Evolutionary conservation across 768 basidiomycete species (phyloP).

Genomic region (Tylopilus rubrobrunneus): DNA sequence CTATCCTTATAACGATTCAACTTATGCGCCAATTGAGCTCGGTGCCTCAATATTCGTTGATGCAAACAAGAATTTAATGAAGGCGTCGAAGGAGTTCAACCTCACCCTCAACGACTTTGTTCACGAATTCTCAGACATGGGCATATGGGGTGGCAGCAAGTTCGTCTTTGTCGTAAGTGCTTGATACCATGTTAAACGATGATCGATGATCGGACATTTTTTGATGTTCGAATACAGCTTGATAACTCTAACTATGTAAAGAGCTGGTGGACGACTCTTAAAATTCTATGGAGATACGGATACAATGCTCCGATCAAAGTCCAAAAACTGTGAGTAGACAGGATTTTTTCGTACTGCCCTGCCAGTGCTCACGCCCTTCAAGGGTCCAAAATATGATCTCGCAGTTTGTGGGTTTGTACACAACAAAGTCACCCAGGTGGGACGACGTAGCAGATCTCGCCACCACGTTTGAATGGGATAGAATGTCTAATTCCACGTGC

Average conservation of each 20-base stretch:
- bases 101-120: conserved; percentile 53
- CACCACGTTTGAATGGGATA: conserved; percentile 46
- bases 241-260: conserved; percentile 35
- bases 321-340: conserved; percentile 45
- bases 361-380: not conserved
- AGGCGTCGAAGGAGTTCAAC: conserved; percentile 79
- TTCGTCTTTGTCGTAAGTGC: conserved; percentile 60
- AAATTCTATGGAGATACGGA: conserved; percentile 78
- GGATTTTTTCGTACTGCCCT: not conserved
- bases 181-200: not conserved
- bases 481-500: conserved; percentile 47
- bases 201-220: not conserved
- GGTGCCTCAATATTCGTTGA: conserved; percentile 87
- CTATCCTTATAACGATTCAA: conserved; percentile 61
- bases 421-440: conserved; percentile 53
- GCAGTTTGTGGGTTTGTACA: conserved; percentile 54
- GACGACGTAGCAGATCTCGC: conserved; percentile 57
- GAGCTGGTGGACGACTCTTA: conserved; percentile 69
- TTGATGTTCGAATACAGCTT: conserved; percentile 31
- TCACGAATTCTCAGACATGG: conserved; percentile 45
- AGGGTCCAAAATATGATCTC: conserved; percentile 58
- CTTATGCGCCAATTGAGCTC: conserved; percentile 66
- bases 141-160: conserved; percentile 81
- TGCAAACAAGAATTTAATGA: conserved; percentile 65
- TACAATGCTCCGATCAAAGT: conserved; percentile 54